Base-by-base conservation (phyloP, 2,329 filamentous ascomycete species). In the Curvularia lunata region DNA sequence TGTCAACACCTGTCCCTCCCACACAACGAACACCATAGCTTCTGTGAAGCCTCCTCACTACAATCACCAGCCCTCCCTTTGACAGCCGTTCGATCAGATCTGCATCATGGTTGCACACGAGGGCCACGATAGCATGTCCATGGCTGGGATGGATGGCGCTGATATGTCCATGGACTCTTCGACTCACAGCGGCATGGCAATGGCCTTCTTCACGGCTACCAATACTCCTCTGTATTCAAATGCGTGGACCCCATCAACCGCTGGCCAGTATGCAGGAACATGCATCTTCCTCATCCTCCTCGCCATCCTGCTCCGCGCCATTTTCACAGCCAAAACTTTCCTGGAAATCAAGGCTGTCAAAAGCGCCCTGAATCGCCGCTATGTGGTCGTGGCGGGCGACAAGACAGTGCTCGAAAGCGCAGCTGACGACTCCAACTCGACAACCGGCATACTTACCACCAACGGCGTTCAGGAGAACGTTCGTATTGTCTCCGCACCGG, bases 201-300 rank as follows among this genome's bases (percentile, higher is more conserved):
- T 85, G 83, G 77, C 79, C 59, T 95, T 95, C 83, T 88, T 88
- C 66, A 86, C 83, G 62, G 79, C 81, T 55, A 85, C 85, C 46
- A 77, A 74, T 54, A 91, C 88, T 1, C 82, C 88, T 3, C 82
- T 92, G 45, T 91, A 83, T 80, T 88, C 91, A 16, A 75, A 78
- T 21, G 75, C 81, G 51, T 98, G 93, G 92, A 89, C 90, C 2
- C 94, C 94, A 5, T 78, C 73, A 27, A 88, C 80, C 34, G 80
- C 83, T 5, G 91, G 89, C 67, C 80, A 84, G 58, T 98, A 97
- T 77, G 92, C 91, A 1, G 94, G 87, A 54, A 96, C 92, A 27
- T 96, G 94, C 81, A 91, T 97, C 75, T 97, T 97, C 79, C 84
- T 97, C 58, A 88, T 97, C 73, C 67, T 90, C 43, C 87, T 98